Evolutionary conservation across 768 basidiomycete genomes (phyloP).

Genomic region (Exsudoporus frostii): DNA sequence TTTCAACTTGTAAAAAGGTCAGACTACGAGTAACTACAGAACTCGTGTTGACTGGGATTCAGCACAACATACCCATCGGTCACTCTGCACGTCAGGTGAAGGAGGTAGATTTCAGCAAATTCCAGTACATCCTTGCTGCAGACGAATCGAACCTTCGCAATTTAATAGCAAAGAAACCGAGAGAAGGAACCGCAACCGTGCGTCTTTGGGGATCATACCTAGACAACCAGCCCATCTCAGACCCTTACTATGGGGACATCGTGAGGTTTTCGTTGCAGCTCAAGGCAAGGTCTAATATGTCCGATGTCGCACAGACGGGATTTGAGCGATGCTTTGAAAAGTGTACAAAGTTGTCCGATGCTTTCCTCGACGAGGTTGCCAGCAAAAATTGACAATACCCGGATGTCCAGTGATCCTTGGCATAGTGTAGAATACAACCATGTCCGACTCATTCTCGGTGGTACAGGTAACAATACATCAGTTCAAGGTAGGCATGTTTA

Average conservation of each 20-base stretch:
- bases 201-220: constrained; percentile 80
- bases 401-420: background rate
- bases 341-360: constrained; percentile 69
- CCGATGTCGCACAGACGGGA: constrained; percentile 43
- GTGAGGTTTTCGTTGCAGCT: constrained; percentile 36
- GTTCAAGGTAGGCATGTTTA: constrained; percentile 80
- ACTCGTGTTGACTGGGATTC: constrained; percentile 4
- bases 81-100: constrained; percentile 65
- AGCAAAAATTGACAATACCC: constrained; percentile 25
- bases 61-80: constrained; percentile 73
- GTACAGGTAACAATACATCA: constrained; percentile 7
- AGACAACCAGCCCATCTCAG: constrained; percentile 67
- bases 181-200: constrained; percentile 58
- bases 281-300: constrained; percentile 1
- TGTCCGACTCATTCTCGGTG: background rate
- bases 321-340: constrained; percentile 81
- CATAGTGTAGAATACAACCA: constrained; percentile 9
- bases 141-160: constrained; percentile 73
- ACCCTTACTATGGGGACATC: constrained; percentile 80
- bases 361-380: constrained; percentile 69
- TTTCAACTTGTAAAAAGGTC: constrained; percentile 66
- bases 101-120: constrained; percentile 64
- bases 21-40: background rate
- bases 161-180: constrained; percentile 51
- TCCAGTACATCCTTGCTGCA: constrained; percentile 84